Percentiles rank a stretch among this genome's conserved stretches.
Evolutionary conservation across 805 yeast species (phyloP).

Genomic region (Metschnikowia cubensis): DNA sequence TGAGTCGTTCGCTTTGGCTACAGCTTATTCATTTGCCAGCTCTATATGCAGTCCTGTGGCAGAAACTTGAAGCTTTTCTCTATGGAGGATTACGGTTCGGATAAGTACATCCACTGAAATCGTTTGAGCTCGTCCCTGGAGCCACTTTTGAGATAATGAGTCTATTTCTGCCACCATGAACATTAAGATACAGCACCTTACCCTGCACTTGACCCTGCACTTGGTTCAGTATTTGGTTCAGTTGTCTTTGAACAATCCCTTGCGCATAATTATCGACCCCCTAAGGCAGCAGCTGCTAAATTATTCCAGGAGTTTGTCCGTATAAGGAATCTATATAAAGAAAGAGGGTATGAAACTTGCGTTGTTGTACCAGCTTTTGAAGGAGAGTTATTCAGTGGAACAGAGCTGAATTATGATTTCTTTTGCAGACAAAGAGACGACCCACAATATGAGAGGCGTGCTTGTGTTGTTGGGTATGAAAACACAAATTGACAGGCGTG

Average conservation of each 20-base stretch:
- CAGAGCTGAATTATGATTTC: slow-evolving; percentile 81
- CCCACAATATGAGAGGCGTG: slow-evolving; percentile 77
- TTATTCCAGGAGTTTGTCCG: slow-evolving; percentile 92
- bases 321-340: slow-evolving; percentile 54
- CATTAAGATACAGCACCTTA: slow-evolving; percentile 62
- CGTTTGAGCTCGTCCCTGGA: slow-evolving; percentile 70
- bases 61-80: slow-evolving; percentile 83
- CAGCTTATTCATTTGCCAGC: slow-evolving; percentile 79
- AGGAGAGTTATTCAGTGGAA: slow-evolving; percentile 57
- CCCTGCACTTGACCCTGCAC: slow-evolving; percentile 67
- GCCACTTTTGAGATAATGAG: slow-evolving; percentile 44
- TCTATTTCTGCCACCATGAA: slow-evolving; percentile 88
- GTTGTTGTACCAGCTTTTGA: slow-evolving; percentile 65
- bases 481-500: slow-evolving; percentile 38
- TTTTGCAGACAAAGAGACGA: slow-evolving; percentile 86
- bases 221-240: slow-evolving; percentile 67
- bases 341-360: slow-evolving; percentile 84
- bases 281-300: slow-evolving; percentile 89
- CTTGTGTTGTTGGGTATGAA: slow-evolving; percentile 71
- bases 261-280: slow-evolving; percentile 92
- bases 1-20: slow-evolving; percentile 85
- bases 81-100: slow-evolving; percentile 95
- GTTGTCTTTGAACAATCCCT: slow-evolving; percentile 84
- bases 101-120: slow-evolving; percentile 82
- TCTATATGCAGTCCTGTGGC: slow-evolving; percentile 86